A percentile compares a stretch with the other conserved stretches of the same genome.
Conservation (phyloP, 2,329 filamentous ascomycete species). For the Mycocentrospora acerina region DNA sequence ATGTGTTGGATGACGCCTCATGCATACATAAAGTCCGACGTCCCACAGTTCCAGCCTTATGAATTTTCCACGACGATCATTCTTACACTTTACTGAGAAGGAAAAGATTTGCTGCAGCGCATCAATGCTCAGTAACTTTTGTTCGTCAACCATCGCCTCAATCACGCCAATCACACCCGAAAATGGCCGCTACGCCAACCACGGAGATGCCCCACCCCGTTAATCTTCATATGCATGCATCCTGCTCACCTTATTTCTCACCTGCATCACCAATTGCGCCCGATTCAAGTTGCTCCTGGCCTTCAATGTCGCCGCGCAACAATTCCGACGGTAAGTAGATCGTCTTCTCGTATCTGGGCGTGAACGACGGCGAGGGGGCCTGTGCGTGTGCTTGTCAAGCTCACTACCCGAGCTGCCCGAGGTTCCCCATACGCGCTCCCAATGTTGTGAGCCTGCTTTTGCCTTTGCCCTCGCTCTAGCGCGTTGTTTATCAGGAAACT, state of each 20-base stretch:
- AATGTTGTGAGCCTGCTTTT: no score
- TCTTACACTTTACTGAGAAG: no score
- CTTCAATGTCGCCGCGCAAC: constrained; percentile 24
- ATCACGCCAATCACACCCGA: neutral
- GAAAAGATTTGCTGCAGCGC: no score
- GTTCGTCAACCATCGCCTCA: no score
- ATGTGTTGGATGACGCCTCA: constrained; percentile 1
- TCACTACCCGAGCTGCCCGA: no score
- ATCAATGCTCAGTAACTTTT: no score
- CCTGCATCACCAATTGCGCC: constrained; percentile 23
- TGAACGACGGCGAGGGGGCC: neutral
- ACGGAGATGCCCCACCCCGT: constrained; percentile 26
- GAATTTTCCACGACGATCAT: neutral
- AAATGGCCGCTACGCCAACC: constrained; percentile 25
- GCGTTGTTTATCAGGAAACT: no score
- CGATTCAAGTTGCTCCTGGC: constrained; percentile 23
- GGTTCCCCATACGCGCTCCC: no score
- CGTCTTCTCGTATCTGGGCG: constrained; percentile 10
- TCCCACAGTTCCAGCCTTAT: constrained; percentile 25
- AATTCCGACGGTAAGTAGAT: constrained; percentile 25
- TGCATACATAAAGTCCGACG: constrained; percentile 16
- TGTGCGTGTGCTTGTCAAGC: neutral
- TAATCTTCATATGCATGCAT: constrained; percentile 17
- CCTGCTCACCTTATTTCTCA: constrained; percentile 17
- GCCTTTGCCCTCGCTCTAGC: no score